Evolutionary conservation across 176 grass and related monocot species (phyloP), one percentile per base, ranked within the genome.

Genomic region (Oryza coarctata): DNA sequence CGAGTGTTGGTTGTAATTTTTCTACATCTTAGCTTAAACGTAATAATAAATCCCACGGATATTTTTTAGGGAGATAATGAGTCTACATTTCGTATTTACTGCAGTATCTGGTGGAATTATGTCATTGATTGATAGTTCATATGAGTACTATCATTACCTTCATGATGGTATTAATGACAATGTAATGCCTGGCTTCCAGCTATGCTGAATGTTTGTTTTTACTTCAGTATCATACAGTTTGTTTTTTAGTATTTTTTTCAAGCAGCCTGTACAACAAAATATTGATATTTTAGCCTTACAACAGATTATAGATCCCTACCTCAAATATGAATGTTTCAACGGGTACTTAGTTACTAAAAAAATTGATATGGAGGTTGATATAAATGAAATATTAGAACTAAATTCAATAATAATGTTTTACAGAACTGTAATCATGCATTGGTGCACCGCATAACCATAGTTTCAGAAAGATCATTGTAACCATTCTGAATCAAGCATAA

Each of bases 91-190:
- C 41, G 44, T 70, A 49, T 88, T 22, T 50, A 82, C 88, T 94
- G 90, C 87, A 98, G 95, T 98, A 83, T 91, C 90, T 85, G 90
- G 90, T 78, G 92, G 95, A 71, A 85, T 86, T 71, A 74, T 79
- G 43, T 94, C 95, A 65, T 69, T 91, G 76, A 93, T 93, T 71
- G 95, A 98, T 80, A 90, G 95, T 74, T 98, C 92, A 4, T 98
- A 98, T 86, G 90, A 95, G 88, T 98, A 98, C 79, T 98, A 93
- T 77, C 95, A 98, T 88, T 98, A 98, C 80, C 76, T 98, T 70
- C 94, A 80, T 49, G 86, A 83, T 84, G 90, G 90, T 35, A 78
- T 98, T 47, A 88, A 98, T 90, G 95, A 98, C 68, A 98, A 90
- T 91, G 95, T 98, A 94, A 92, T 66, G 49, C 40, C 41, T 80